Conservation (phyloP, 2,329 filamentous ascomycete genomes). For the Pseudodiploospora longispora region DNA sequence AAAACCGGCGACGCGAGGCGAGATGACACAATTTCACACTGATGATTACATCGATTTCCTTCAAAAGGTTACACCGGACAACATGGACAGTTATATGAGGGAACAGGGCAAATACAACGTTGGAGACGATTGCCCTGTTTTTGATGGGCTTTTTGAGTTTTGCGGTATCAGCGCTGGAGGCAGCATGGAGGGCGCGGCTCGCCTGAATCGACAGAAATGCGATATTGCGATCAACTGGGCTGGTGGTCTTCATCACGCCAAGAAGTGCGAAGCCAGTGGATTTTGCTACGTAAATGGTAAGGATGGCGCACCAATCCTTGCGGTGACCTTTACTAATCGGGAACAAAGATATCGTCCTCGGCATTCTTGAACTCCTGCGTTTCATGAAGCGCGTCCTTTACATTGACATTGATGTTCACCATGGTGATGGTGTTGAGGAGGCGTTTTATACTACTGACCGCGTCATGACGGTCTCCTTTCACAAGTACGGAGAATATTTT, state of each 20-base stretch:
- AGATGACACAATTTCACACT: slow-evolving; percentile 91
- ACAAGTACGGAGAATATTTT: slow-evolving; percentile 97
- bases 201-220: slow-evolving; percentile 82
- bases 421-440: slow-evolving; percentile 87
- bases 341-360: slow-evolving; percentile 78
- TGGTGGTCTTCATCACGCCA: slow-evolving; percentile 91
- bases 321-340: slow-evolving; percentile 3
- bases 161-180: slow-evolving; percentile 91
- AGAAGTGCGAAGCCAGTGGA: slow-evolving; percentile 90
- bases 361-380: slow-evolving; percentile 83
- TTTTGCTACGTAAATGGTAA: slow-evolving; percentile 98
- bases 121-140: slow-evolving; percentile 93
- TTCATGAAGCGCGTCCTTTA: slow-evolving; percentile 94
- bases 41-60: slow-evolving; percentile 94
- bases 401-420: slow-evolving; percentile 92
- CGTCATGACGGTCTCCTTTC: slow-evolving; percentile 88
- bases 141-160: slow-evolving; percentile 96
- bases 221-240: slow-evolving; percentile 99
- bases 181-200: slow-evolving; percentile 85
- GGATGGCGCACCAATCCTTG: background rate
- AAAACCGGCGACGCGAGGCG: slow-evolving; percentile 78
- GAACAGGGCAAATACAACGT: slow-evolving; percentile 94
- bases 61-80: slow-evolving; percentile 91
- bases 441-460: slow-evolving; percentile 89
- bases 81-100: slow-evolving; percentile 88